These are phyloP conservation scores for Wickerhamiella parazyma DNA, from an alignment of 805 yeast genomes.

Conservation along the genomic window DNA sequence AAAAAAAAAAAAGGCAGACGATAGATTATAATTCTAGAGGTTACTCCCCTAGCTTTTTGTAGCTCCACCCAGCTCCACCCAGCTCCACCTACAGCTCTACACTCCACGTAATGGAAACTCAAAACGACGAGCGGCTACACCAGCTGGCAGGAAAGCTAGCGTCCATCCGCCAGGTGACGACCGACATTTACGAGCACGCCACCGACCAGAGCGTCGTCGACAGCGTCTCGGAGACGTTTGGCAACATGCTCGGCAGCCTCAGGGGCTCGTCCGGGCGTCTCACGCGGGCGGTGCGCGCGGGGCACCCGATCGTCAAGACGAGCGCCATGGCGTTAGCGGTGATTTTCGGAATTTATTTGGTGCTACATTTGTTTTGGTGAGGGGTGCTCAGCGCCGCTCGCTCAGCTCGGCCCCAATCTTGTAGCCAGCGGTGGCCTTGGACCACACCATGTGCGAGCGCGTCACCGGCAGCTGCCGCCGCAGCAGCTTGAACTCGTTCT, in stretches of 20 bases:
- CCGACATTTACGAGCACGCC: slow-evolving; percentile 55
- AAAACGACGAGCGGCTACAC: slow-evolving; percentile 53
- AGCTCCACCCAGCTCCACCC: too few relatives aligned
- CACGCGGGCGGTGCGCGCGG: slow-evolving; percentile 42
- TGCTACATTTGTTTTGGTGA: slow-evolving; percentile 35
- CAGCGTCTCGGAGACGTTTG: slow-evolving; percentile 38
- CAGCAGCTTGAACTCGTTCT: slow-evolving; percentile 63
- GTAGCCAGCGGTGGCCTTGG: slow-evolving; percentile 80
- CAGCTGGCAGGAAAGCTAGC: slow-evolving; percentile 53
- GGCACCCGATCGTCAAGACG: slow-evolving; percentile 46
- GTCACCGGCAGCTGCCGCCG: slow-evolving; percentile 89
- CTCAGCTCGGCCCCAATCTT: slow-evolving; percentile 47
- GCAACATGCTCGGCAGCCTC: slow-evolving; percentile 35
- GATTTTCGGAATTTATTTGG: slow-evolving; percentile 44
- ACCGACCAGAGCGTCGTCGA: slow-evolving; percentile 33
- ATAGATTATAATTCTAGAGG: not conserved
- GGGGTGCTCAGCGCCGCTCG: slow-evolving; percentile 9
- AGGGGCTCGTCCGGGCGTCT: slow-evolving; percentile 39
- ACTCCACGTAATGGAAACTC: slow-evolving; percentile 19
- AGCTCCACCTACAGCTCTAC: too few relatives aligned
- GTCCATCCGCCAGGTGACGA: slow-evolving; percentile 48
- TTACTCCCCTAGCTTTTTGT: too few relatives aligned
- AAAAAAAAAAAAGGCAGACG: not conserved
- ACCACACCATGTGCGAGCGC: slow-evolving; percentile 88
- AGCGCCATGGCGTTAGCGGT: slow-evolving; percentile 42